phyloP scores from a whole-genome alignment of 2,329 filamentous ascomycete genomes.

The Aspergillus amoenus region DNA sequence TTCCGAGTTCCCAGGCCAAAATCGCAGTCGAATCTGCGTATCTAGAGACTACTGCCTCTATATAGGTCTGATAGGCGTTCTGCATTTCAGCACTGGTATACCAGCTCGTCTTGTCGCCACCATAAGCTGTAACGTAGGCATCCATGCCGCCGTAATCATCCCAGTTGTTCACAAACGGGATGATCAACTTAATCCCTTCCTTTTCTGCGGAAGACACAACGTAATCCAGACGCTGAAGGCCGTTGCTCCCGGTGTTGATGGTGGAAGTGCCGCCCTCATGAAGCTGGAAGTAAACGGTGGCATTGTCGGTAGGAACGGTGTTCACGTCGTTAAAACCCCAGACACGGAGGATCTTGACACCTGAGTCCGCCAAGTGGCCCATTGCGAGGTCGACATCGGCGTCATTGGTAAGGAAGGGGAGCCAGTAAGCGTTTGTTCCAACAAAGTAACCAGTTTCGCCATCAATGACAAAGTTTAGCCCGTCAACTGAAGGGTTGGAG shows the following conservation, averaged over 20 bases:
- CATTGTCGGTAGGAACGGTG: slow-evolving; percentile 34
- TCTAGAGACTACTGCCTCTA: slow-evolving; percentile 58
- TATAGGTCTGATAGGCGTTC: slow-evolving; percentile 61
- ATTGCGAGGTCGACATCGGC: slow-evolving; percentile 48
- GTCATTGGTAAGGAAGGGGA: slow-evolving; percentile 50
- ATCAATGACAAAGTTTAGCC: slow-evolving; percentile 39
- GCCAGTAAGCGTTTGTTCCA: slow-evolving; percentile 55
- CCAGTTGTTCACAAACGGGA: slow-evolving; percentile 64
- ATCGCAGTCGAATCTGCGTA: slow-evolving; percentile 61
- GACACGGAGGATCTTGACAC: slow-evolving; percentile 51
- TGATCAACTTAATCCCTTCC: slow-evolving; percentile 62
- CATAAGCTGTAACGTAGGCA: slow-evolving; percentile 57
- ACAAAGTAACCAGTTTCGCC: slow-evolving; percentile 44
- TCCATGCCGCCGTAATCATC: slow-evolving; percentile 65
- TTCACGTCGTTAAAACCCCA: slow-evolving; percentile 56
- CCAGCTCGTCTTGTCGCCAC: slow-evolving; percentile 52
- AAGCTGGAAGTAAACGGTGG: slow-evolving; percentile 47
- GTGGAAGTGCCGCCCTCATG: slow-evolving; percentile 39
- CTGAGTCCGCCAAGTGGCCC: slow-evolving; percentile 33
- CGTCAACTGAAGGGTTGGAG: slow-evolving; percentile 17
- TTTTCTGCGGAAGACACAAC: slow-evolving; percentile 61
- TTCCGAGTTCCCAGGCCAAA: slow-evolving; percentile 67
- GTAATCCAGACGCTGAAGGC: slow-evolving; percentile 65
- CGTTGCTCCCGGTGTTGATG: slow-evolving; percentile 64
- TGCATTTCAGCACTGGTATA: slow-evolving; percentile 57